Conservation (phyloP, 768 basidiomycete genomes). For the Chalciporus piperatus region DNA sequence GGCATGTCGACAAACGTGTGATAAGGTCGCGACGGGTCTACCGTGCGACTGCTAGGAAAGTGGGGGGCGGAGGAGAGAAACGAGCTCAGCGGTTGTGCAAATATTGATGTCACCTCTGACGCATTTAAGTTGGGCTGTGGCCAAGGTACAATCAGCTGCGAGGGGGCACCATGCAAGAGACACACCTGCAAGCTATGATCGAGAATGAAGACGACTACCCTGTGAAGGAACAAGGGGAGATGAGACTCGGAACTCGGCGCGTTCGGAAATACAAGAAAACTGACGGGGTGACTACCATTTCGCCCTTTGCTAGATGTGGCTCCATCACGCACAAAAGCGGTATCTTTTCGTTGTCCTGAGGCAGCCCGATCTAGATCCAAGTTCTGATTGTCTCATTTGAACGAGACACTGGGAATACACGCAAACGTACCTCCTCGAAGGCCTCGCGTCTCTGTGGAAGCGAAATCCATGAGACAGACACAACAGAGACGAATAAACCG, state of each 20-base stretch:
- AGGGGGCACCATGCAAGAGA: neutral
- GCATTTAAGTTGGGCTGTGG: constrained; percentile 74
- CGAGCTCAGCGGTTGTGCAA: constrained; percentile 79
- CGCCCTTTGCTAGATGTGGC: constrained; percentile 71
- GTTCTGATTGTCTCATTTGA: neutral
- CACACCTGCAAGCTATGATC: constrained; percentile 70
- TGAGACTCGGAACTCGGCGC: neutral
- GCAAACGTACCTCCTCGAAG: constrained; percentile 71
- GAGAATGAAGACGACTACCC: constrained; percentile 82
- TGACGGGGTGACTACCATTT: constrained; percentile 81
- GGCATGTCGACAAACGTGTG: constrained; percentile 59
- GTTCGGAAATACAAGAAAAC: constrained; percentile 27
- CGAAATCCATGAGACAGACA: neutral
- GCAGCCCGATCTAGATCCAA: constrained; percentile 73
- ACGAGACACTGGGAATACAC: neutral
- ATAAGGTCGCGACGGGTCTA: constrained; percentile 51
- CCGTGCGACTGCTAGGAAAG: constrained; percentile 51
- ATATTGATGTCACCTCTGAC: constrained; percentile 75
- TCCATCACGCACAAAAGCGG: constrained; percentile 77
- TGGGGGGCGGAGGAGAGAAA: constrained; percentile 66
- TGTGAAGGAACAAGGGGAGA: constrained; percentile 25
- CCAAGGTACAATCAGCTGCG: neutral
- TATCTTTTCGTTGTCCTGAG: constrained; percentile 63
- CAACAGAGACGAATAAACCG: neutral
- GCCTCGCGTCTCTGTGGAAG: constrained; percentile 72